Base-by-base conservation (phyloP, 352 stramenopile species). In the Ophiocytium majus region DNA sequence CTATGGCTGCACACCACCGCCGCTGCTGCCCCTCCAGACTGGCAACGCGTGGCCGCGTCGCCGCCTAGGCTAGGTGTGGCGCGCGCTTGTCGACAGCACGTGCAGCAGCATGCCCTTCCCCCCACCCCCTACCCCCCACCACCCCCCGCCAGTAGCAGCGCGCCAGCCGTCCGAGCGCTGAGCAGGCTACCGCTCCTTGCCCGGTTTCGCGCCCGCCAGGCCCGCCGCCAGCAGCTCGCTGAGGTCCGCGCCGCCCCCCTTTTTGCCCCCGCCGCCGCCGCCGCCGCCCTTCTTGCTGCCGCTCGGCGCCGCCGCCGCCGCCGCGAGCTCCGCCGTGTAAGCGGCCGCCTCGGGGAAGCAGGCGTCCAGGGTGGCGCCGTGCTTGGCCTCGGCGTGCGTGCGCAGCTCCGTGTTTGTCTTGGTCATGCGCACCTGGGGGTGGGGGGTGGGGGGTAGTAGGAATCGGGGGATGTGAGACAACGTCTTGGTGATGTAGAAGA, bases 341-440 rank as follows among this genome's bases (percentile, higher is more conserved):
- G 75, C 75, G 5, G 10, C 75, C 31, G 75, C 75, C n/a, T 1
- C 19, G 10, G 36, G 63, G 74, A 91, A 91, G 71, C 85, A 90
- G 23, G 85, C 82, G 33, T 91, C 89, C 31, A 90, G 50, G n/a
- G 86, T 88, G 50, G 86, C 85, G 57, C 86, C 84, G 79, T 91
- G 88, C 80, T 91, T 91, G 33, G 34, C 80, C 32, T 86, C 81
- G 19, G 88, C 83, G 66, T 91, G 89, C 14, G 64, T 23, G 57
- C 87, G 90, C 32, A 91, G 50, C 79, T 91, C 89, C n/a, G 89
- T 91, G 80, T 91, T 91, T 0, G 88, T 90, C 83, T 91, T 91
- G 14, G 89, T 91, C 50, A 88, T 82, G 28, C 90, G 89, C 28
- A 90, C 23, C n/a, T n/a, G n/a, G n/a, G n/a, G n/a, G n/a, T n/a